Base-by-base conservation (phyloP, 1,284 basidiomycete species). In the Farysia itapuensis region DNA sequence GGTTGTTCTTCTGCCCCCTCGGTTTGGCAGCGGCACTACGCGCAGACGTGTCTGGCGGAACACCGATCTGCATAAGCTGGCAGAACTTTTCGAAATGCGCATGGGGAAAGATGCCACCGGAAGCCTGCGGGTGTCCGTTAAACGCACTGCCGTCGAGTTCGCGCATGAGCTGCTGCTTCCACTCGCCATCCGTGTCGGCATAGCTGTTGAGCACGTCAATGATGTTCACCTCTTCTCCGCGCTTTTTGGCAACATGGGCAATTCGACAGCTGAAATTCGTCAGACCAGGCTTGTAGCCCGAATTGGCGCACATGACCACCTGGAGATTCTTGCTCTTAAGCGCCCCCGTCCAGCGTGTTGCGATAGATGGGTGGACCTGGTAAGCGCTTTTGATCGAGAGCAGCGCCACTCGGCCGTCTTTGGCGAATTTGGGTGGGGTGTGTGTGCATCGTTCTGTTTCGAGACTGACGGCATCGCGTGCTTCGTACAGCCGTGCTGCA, bases 301-400 rank as follows among this genome's bases (percentile, higher is more conserved):
- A 44, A 16, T 70, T 70, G 22, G 64, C 64, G 24, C 64, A 67
- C 64, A 70, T 67, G 32, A 70, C 60, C 7, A 60, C 60, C 26
- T 70, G 56, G 1, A 70, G 36, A 14, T 61, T 33, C 25, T 65
- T 70, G 24, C 60, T 60, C 26, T 53, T 48, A 20, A 67, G 26
- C 12, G 64, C 50, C 23, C 67, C 64, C 0, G 53, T 50, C 67
- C 67, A 70, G 22, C 67, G 56, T 1, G 60, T 70, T 0, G 67
- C 67, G 21, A 70, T 67, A 18, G 42, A 41, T 0, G 67, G 67
- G 35, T 70, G 67, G 18, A 70, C 61, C 43, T 70, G 67, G 20
- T 41, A 67, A 6, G 42, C 28, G 15, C 60, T 57, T 1, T 44
- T 45, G 42, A 70, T 67, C 34, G 56, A 46, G 13, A 70, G 47